These are phyloP conservation scores for Cardiospermum halicacabum DNA, from an alignment of 345 rosid species.

Conservation along the genomic window DNA sequence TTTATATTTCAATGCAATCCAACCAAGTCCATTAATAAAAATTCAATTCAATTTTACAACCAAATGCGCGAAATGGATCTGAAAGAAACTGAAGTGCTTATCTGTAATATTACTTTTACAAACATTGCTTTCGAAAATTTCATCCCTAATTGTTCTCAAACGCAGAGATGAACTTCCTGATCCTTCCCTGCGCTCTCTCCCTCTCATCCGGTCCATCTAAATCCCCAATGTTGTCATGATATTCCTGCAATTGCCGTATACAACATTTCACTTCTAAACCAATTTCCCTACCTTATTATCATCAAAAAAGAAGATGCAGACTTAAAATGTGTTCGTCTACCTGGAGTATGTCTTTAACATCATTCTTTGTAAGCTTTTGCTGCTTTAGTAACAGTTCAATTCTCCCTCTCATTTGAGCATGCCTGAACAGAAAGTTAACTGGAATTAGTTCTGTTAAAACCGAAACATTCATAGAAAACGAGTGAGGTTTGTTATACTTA, in stretches of 20 bases:
- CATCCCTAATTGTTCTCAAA: too few relatives aligned
- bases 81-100: too few relatives aligned
- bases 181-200: conserved; percentile 72
- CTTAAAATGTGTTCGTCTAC: conserved; percentile 35
- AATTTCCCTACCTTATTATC: too few relatives aligned
- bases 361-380: conserved; percentile 72
- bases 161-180: conserved; percentile 66
- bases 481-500: conserved; percentile 35
- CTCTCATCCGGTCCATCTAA: conserved; percentile 91
- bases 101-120: too few relatives aligned
- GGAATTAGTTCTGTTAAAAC: conserved; percentile 1
- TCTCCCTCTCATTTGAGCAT: conserved; percentile 70
- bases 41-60: too few relatives aligned
- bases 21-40: too few relatives aligned
- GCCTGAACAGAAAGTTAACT: conserved; percentile 35
- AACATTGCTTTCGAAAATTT: too few relatives aligned
- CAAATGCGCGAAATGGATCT: too few relatives aligned
- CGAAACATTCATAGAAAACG: background rate
- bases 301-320: conserved; percentile 6
- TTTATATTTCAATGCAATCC: too few relatives aligned
- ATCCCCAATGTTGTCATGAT: conserved; percentile 92
- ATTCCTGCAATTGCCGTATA: conserved; percentile 61
- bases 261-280: background rate
- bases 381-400: conserved; percentile 87
- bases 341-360: conserved; percentile 79